Conservation (phyloP, 345 rosid genomes). For the Dovyalis caffra region DNA sequence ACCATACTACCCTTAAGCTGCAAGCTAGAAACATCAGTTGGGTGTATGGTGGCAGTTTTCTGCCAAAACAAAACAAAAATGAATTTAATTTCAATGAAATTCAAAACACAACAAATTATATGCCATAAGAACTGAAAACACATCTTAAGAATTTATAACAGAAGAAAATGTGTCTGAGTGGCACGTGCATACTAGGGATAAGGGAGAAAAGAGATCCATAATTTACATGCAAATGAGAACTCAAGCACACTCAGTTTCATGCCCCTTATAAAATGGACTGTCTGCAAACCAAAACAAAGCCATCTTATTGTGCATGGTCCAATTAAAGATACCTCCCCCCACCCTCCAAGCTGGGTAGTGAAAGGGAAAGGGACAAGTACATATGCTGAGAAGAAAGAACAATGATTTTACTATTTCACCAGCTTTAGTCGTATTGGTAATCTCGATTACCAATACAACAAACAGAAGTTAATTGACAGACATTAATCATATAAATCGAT, state of each 20-base stretch:
- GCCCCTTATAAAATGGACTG: neutral
- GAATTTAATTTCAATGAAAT: neutral
- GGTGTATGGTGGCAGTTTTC: constrained; percentile 21
- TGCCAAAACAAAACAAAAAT: constrained; percentile 5
- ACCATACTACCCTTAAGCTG: constrained; percentile 30
- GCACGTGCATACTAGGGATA: neutral
- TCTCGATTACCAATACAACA: neutral
- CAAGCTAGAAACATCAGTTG: constrained; percentile 20
- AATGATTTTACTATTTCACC: neutral
- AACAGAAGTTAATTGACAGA: neutral
- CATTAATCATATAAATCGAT: neutral
- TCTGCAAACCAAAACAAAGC: neutral
- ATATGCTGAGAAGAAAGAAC: neutral
- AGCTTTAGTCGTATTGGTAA: neutral
- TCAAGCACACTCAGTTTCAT: neutral
- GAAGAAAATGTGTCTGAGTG: neutral
- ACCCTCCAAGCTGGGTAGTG: neutral
- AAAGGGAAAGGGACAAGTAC: neutral
- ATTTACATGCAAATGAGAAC: neutral
- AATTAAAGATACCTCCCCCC: neutral
- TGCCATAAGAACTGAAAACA: neutral
- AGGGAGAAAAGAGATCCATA: neutral
- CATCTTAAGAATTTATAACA: too few species aligned
- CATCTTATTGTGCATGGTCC: neutral
- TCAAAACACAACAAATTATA: neutral